phyloP scores from a whole-genome alignment of 2,329 filamentous ascomycete species.

The Botrytis cinerea region DNA sequence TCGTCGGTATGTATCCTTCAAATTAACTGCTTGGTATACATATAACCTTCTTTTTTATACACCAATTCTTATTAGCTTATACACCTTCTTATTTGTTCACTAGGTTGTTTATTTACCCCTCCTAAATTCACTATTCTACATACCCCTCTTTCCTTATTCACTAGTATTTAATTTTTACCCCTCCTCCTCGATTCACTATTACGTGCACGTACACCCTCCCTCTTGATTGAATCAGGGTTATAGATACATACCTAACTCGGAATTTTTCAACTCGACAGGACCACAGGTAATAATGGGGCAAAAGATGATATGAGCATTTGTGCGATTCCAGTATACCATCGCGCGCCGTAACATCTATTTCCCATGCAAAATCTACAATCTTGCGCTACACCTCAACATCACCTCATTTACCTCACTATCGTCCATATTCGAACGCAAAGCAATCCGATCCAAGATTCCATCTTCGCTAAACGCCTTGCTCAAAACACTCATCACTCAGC shows the following conservation, averaged over 20 bases:
- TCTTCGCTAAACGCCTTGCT: not conserved
- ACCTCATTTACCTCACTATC: not conserved
- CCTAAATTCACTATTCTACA: not conserved
- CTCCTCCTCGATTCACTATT: not conserved
- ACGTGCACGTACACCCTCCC: not conserved
- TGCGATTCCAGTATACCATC: too few species aligned
- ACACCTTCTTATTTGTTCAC: not conserved
- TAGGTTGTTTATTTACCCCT: not conserved
- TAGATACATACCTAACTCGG: not conserved
- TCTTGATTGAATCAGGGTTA: not conserved
- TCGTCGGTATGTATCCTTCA: not conserved
- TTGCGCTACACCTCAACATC: not conserved
- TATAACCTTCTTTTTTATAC: not conserved
- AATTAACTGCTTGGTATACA: not conserved
- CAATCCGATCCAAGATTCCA: not conserved
- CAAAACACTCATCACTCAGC: not conserved
- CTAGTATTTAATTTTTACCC: not conserved
- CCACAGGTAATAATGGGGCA: not conserved
- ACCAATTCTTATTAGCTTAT: not conserved
- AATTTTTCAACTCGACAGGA: not conserved
- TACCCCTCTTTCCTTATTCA: not conserved
- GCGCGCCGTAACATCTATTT: not conserved
- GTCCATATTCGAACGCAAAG: slow-evolving; percentile 6
- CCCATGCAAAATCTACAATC: not conserved
- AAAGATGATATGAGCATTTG: not conserved